Percentiles rank a stretch among this genome's conserved stretches.
Evolutionary conservation across 768 basidiomycete species (phyloP).

Genomic region (Leccinum uliginosum): DNA sequence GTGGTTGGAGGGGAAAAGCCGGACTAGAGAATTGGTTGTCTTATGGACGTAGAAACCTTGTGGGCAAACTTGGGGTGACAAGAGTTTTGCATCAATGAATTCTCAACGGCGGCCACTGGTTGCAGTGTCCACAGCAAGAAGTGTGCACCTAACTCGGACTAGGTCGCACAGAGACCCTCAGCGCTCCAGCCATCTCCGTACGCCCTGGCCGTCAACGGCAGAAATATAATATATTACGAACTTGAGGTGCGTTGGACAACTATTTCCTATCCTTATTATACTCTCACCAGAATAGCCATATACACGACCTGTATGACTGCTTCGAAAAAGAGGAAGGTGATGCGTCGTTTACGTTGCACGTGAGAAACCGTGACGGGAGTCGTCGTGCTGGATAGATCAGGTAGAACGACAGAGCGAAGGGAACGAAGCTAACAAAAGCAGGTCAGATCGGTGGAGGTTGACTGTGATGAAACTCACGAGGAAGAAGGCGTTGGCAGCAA

Average conservation of each 20-base stretch:
- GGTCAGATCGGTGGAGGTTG: neutral
- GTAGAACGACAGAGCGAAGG: conserved; percentile 85
- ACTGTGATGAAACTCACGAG: conserved; percentile 50
- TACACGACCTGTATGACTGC: conserved; percentile 79
- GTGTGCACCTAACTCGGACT: no score
- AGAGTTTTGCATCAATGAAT: no score
- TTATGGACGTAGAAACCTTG: no score
- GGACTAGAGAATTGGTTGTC: no score
- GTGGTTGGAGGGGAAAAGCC: no score
- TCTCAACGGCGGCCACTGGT: no score
- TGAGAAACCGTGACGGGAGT: conserved; percentile 61
- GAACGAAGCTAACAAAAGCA: conserved; percentile 76
- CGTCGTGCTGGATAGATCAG: conserved; percentile 54
- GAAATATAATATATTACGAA: neutral
- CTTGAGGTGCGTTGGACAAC: neutral
- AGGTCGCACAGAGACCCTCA: no score
- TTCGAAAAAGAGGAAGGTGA: conserved; percentile 85
- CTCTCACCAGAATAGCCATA: conserved; percentile 79
- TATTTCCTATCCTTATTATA: conserved; percentile 23
- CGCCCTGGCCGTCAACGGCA: neutral
- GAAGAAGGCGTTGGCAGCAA: conserved; percentile 91
- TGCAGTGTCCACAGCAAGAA: no score
- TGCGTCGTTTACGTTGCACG: conserved; percentile 75
- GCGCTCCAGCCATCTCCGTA: no score
- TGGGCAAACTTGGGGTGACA: no score